Evolutionary conservation across 345 rosid species (phyloP).

Genomic region (Brassica napus): Da-Ae NC_063437.1:14935501-14936000

Average conservation of each 20-base stretch:
- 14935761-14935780: conserved; percentile 29
- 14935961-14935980: conserved; percentile 23
- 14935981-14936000: conserved; percentile 35
- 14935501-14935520: too few species aligned
- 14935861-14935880: conserved; percentile 31
- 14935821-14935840: too few species aligned
- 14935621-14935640: neutral
- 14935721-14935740: neutral
- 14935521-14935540: too few species aligned
- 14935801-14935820: conserved; percentile 11
- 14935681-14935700: conserved; percentile 27
- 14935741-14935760: conserved; percentile 23
- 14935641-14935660: conserved; percentile 15
- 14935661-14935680: conserved; percentile 8
- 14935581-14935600: neutral
- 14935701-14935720: neutral
- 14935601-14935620: neutral
- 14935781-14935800: conserved; percentile 21
- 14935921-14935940: neutral
- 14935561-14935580: too few species aligned
- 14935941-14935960: conserved; percentile 22
- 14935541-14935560: too few species aligned
- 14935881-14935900: conserved; percentile 10
- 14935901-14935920: conserved; percentile 7
- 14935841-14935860: conserved; percentile 33